Evolutionary conservation across 257 asterid species (phyloP).

Genomic region (Agastache rugosa): DNA sequence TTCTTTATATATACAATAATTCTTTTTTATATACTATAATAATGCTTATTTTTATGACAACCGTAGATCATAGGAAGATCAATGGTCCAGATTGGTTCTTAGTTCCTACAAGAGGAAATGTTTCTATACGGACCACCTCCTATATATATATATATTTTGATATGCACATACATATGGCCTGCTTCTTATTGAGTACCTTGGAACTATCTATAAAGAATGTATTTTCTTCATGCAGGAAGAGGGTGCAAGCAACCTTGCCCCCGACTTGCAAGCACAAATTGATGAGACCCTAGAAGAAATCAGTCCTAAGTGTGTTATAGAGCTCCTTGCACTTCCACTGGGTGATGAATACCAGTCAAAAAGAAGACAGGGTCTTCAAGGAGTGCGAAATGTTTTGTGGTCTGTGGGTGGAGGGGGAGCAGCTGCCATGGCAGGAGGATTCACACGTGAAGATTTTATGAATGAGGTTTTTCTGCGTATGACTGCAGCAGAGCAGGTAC

Average conservation of each 20-base stretch:
- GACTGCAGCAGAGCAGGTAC: slow-evolving; percentile 98
- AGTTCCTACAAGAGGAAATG: too few relatives aligned
- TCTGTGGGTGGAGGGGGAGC: slow-evolving; percentile 99
- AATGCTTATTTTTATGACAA: too few relatives aligned
- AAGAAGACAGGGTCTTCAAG: slow-evolving; percentile 93
- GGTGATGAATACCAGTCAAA: slow-evolving; percentile 67
- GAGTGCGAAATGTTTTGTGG: slow-evolving; percentile 92
- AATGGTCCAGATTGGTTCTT: too few relatives aligned
- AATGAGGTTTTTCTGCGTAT: slow-evolving; percentile 80
- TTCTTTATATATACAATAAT: too few relatives aligned
- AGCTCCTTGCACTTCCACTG: slow-evolving; percentile 86
- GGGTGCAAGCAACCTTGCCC: slow-evolving; percentile 95
- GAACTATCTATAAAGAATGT: slow-evolving; percentile 19
- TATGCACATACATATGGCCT: background rate
- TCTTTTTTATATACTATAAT: too few relatives aligned
- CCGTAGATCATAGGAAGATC: too few relatives aligned
- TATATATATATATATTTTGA: too few relatives aligned
- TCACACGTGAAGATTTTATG: slow-evolving; percentile 97
- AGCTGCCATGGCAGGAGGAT: slow-evolving; percentile 90
- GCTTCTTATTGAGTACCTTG: background rate
- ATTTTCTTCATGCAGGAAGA: slow-evolving; percentile 67
- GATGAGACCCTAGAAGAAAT: slow-evolving; percentile 96
- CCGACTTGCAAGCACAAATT: slow-evolving; percentile 89
- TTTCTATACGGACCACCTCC: too few relatives aligned
- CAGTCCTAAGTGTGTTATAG: slow-evolving; percentile 78